Evolutionary conservation across 495 filamentous ascomycete species (phyloP), one percentile per base, ranked within the genome.

Genomic region (Xylaria castorea): DNA sequence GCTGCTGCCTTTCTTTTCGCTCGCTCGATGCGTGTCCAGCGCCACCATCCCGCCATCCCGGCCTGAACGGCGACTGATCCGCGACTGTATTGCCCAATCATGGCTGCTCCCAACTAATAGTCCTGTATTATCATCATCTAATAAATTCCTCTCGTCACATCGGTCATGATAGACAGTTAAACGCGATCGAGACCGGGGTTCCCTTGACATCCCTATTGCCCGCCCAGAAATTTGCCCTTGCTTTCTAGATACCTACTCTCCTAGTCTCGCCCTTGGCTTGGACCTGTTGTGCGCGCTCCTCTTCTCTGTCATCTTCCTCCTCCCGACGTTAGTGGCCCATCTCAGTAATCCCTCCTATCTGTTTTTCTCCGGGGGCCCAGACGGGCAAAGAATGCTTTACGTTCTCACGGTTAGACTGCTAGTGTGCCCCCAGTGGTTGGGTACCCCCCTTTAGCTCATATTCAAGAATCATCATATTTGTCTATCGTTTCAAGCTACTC

Each of bases 31-130:
- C 70, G 63, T 67, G 70, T 66, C 63, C 46, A 73, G 58, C 71
- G 71, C 71, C 71, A 73, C 71, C 64, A 51, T 42, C 38, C 71
- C 66, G 66, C 71, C 66, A 73, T 73, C 65, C 71, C 71, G 66
- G 38, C 74, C 76, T 73, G 22, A 75, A 74, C 78, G 73, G 71
- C 76, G 73, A 79, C 75, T 74, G 78, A 78, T 75, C 77, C 75
- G 75, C 73, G 68, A 71, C 66, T 68, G 51, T 67, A 68, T 75
- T 74, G 64, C 78, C 78, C 78, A 79, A 79, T 79, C 78, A 78
- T 74, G 74, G 48, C 62, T 38, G 40, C 65, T 74, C 60, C 69
- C 62, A 72, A 57, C 42, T 64, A 53, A 65, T 72, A 76, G 76
- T 73, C 73, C 74, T 76, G 76, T 71, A 66, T 74, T 62, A 74